Base-by-base conservation (phyloP, 345 rosid species). In the Corchorus capsularis region DNA sequence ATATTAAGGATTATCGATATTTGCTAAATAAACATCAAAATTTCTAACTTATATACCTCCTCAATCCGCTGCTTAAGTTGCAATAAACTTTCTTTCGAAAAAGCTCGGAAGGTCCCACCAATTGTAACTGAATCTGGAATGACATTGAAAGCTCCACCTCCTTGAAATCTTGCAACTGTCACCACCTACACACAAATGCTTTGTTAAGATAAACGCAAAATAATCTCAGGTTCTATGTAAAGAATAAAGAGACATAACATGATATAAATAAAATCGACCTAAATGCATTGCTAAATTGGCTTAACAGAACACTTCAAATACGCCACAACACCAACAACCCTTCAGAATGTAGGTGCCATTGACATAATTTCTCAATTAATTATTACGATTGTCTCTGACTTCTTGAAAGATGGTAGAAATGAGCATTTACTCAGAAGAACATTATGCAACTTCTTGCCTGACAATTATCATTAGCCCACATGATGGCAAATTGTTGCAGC, bases 51-150 rank as follows among this genome's bases (percentile, higher is more conserved):
- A 56, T 59, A 27, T 63, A 93, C 99, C 96, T 93, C 96, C 85
- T 90, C 87, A 60, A 90, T 79, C 79, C 99, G 84, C 59, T 83
- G 85, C 75, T 83, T 87, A 80, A 93, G 90, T 66, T 86, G 79
- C 59, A 67, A 8, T 47, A 88, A 79, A 46, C 89, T 80, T 69
- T 87, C 84, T 56, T 80, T 81, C 0, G 85, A 88, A 77, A 91
- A 88, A 72, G 94, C 93, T 77, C 97, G 81, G 82, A 89, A 84
- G 50, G 98, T 95, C 59, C 99, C 99, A 57, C 96, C 89, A 13
- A 93, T 83, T 0, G 91, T 83, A 59, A 93, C 91, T 17, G 93
- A 87, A 81, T 90, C 97, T 5, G 97, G 98, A 81, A 95, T 93
- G 15, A 91, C 92, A 80, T 93, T 90, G 73, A 92, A 88, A 6